Base-by-base conservation (phyloP, 1,284 basidiomycete species). In the Leucoagaricus sp. region DNA sequence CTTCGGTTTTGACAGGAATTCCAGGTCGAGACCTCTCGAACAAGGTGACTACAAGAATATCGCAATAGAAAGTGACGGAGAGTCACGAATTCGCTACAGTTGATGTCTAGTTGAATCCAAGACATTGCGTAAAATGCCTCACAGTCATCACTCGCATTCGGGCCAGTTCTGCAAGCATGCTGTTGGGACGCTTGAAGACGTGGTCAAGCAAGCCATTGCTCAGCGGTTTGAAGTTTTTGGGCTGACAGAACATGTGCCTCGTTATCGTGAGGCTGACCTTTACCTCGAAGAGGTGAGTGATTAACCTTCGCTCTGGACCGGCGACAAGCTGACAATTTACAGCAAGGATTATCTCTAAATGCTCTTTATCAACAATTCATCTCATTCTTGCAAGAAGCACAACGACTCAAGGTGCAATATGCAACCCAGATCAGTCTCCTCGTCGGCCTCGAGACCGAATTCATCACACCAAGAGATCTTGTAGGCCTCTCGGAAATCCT, bases 151-250 rank as follows among this genome's bases (percentile, higher is more conserved):
- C 73, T 96, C 94, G 9, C 96, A 98, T 69, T 98, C 95, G 6
- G 96, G 96, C 29, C 89, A 97, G 68, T 99, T 98, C 75, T 98
- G 96, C 78, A 89, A 86, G 61, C 97, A 99, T 70, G 96, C 94
- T 7, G 69, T 72, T 2, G 88, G 90, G 4, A 78, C 80, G 0
- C 80, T 99, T 21, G 86, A 94, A 61, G 83, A 91, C 2, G 89
- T 96, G 13, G 87, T 97, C 0, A 68, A 77, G 4, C 86, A 89
- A 62, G 96, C 97, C 9, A 87, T 94, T 55, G 67, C 74, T 2
- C 82, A 89, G 68, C 85, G 88, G 0, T 99, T 98, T 70, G 77
- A 82, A 57, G 79, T 91, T 0, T 98, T 90, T 67, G 94, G 95
- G 3, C 77, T 99, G 57, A 92, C 88, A n/a, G 96, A 99, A 72